Evolutionary conservation across 2,329 filamentous ascomycete genomes (phyloP), one percentile per base, ranked within the genome.

Genomic region (Capronia coronata): DNA sequence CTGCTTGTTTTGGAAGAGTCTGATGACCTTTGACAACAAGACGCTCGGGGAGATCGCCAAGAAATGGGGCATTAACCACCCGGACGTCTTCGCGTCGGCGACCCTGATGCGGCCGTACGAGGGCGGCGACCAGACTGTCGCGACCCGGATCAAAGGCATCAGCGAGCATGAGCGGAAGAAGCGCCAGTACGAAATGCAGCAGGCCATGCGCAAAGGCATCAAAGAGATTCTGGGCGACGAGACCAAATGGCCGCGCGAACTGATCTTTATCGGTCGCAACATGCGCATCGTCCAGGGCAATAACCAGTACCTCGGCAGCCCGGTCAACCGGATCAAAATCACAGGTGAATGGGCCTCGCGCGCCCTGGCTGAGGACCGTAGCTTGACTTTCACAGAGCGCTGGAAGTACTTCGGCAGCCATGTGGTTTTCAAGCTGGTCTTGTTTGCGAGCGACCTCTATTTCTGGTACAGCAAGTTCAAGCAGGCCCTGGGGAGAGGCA

Each of bases 231-330:
- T 96, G 5, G 80, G 80, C 7, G 88, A 95, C 67, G 88, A 94
- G 68, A 82, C 83, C 35, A 89, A 90, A 65, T 91, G 87, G 82
- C 90, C 90, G 3, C 84, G 86, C 63, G 89, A 94, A 66, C 82
- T 96, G 51, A 82, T 95, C 62, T 95, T 96, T 67, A 89, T 96
- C 60, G 88, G 87, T 1, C 80, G 90, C 32, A 95, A 94, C 66
- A 80, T 95, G 74, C 81, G 90, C 46, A 95, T 96, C 62, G 89
- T 95, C 1, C 89, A 95, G 68, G 87, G 84, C 4, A 94, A 94
- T 68, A 94, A 95, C 65, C 88, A 94, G 64, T 91, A 86, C 68
- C 77, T 95, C 44, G 89, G 89, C 18, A 87, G 83, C 0, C 90
- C 90, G 0, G 88, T 95, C 37, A 90, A 95, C 67, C 76, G 93